A percentile compares a stretch with the other conserved stretches of the same genome.
These are phyloP conservation scores for Ustilago trichophora DNA, from an alignment of 1,284 basidiomycete genomes.

Conservation along the genomic window DNA sequence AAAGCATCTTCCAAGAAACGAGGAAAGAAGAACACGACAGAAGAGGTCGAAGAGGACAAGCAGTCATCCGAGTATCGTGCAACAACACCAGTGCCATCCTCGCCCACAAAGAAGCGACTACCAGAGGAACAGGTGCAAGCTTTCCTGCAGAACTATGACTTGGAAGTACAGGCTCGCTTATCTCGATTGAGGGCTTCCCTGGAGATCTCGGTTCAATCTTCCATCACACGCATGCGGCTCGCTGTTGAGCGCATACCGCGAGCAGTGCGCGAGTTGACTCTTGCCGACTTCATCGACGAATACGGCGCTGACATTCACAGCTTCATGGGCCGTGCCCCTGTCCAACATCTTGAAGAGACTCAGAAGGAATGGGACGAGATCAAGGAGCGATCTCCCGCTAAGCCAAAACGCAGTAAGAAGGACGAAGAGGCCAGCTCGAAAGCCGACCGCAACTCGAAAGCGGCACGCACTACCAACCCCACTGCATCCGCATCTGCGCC, in stretches of 20 bases:
- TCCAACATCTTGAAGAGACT: slow-evolving; percentile 28
- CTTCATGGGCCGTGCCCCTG: slow-evolving; percentile 37
- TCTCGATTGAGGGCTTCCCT: slow-evolving; percentile 14
- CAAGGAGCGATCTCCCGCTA: slow-evolving; percentile 20
- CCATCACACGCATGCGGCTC: slow-evolving; percentile 31
- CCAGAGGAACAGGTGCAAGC: slow-evolving; percentile 49
- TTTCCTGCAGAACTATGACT: slow-evolving; percentile 48
- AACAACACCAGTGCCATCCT: slow-evolving; percentile 27
- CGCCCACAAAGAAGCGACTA: slow-evolving; percentile 17
- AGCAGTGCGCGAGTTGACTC: slow-evolving; percentile 34
- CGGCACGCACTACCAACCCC: slow-evolving; percentile 10
- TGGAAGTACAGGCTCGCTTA: slow-evolving; percentile 31
- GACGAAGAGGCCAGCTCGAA: slow-evolving; percentile 12
- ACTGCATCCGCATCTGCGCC: slow-evolving; percentile 13
- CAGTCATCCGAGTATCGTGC: slow-evolving; percentile 4
- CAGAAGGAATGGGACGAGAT: slow-evolving; percentile 51
- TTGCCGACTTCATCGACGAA: slow-evolving; percentile 44
- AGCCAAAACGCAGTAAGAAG: slow-evolving; percentile 27
- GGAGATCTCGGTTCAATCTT: slow-evolving; percentile 28
- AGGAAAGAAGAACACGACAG: slow-evolving; percentile 1
- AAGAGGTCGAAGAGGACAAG: not conserved
- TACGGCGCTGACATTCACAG: slow-evolving; percentile 45
- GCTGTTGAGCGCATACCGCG: slow-evolving; percentile 39
- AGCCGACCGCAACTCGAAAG: slow-evolving; percentile 2
- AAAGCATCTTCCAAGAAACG: slow-evolving; percentile 13